Conservation (phyloP, 1,139 yeast species). For the Saccharomyces hybrid region DNA sequence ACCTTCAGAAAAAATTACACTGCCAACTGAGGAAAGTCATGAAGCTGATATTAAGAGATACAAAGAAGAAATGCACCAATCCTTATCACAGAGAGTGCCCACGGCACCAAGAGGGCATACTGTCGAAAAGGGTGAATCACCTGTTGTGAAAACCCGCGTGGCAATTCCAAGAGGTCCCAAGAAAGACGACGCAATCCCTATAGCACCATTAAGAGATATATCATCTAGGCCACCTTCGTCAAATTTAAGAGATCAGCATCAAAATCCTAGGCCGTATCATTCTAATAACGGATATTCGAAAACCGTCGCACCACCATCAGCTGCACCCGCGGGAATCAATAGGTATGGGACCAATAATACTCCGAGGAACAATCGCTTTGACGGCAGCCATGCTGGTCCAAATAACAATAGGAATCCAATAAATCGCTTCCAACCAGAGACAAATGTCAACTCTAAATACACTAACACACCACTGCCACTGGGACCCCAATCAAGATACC, state of each 20-base stretch:
- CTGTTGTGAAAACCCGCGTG: background rate
- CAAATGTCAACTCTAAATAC: background rate
- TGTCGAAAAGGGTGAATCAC: slow-evolving; percentile 13
- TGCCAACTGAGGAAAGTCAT: slow-evolving; percentile 83
- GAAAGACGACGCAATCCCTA: background rate
- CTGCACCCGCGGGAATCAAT: background rate
- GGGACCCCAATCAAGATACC: background rate
- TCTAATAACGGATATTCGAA: background rate
- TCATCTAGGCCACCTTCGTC: background rate
- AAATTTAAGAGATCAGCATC: background rate
- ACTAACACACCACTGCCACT: background rate
- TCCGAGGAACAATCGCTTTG: background rate
- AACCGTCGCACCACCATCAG: background rate
- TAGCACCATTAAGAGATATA: background rate
- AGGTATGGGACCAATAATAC: background rate
- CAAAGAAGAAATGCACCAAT: slow-evolving; percentile 36
- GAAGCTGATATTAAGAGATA: slow-evolving; percentile 72
- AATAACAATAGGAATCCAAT: background rate
- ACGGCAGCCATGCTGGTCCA: background rate
- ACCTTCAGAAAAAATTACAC: slow-evolving; percentile 47
- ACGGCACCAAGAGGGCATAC: slow-evolving; percentile 30
- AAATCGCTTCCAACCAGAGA: background rate
- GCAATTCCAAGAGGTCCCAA: slow-evolving; percentile 7
- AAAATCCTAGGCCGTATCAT: background rate
- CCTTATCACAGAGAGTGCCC: slow-evolving; percentile 30